Conservation (phyloP, 192 early-diverging fungal species). For the Blastocladiella britannica region DNA sequence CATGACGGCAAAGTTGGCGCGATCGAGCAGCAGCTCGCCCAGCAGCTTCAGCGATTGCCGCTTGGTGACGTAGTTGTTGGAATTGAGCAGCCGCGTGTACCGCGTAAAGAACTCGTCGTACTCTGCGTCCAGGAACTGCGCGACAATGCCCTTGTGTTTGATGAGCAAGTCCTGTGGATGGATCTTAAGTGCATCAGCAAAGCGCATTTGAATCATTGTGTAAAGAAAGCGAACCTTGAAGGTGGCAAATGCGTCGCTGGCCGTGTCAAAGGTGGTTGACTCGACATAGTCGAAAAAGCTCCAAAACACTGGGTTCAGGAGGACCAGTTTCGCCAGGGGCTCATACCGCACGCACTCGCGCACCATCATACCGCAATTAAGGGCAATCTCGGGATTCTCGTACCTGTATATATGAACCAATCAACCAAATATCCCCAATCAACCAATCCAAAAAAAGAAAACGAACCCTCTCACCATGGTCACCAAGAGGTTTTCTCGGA, state of each 20-base stretch:
- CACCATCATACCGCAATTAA: conserved; percentile 94
- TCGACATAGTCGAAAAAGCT: conserved; percentile 92
- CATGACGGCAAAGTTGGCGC: conserved; percentile 90
- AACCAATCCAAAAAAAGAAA: no score
- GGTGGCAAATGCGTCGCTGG: conserved; percentile 92
- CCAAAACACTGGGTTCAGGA: conserved; percentile 74
- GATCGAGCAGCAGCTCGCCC: conserved; percentile 89
- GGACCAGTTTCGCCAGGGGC: conserved; percentile 59
- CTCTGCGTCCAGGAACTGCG: conserved; percentile 65
- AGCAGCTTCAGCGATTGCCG: conserved; percentile 95
- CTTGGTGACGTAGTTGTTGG: conserved; percentile 93
- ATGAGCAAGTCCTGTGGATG: conserved; percentile 60
- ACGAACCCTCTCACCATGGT: conserved; percentile 57
- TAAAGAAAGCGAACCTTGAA: conserved; percentile 45
- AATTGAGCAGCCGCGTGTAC: conserved; percentile 65
- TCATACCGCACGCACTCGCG: conserved; percentile 93
- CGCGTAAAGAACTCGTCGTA: conserved; percentile 60
- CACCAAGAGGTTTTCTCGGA: conserved; percentile 59
- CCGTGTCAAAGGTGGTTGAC: conserved; percentile 90
- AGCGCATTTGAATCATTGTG: not conserved
- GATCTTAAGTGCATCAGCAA: not conserved
- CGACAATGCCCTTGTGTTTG: conserved; percentile 78
- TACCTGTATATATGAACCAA: conserved; percentile 41
- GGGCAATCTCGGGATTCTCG: conserved; percentile 83
- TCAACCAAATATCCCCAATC: no score